Conservation (phyloP, 768 basidiomycete species). For the Sporobolomyces roseus region DNA sequence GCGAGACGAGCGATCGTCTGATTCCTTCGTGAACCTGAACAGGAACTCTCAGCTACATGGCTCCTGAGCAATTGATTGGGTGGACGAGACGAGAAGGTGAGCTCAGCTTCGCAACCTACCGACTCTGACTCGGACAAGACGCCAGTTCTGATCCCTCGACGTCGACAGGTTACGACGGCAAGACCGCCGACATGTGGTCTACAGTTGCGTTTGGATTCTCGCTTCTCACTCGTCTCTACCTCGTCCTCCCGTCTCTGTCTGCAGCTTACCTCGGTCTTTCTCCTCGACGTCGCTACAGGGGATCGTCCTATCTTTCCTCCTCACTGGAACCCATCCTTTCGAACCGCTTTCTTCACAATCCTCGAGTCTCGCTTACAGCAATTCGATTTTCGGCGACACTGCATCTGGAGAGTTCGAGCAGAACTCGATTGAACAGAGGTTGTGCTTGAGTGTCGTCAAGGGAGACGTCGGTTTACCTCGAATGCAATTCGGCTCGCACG, state of each 20-base stretch:
- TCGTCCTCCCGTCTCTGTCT: no score
- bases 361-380: not conserved
- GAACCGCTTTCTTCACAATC: not conserved
- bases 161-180: slow-evolving; percentile 16
- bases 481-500: slow-evolving; percentile 1
- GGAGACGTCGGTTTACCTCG: slow-evolving; percentile 3
- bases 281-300: not conserved
- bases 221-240: no score
- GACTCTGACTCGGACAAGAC: no score
- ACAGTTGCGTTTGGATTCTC: not conserved
- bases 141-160: no score
- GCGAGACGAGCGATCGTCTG: no score
- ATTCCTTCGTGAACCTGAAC: no score
- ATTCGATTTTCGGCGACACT: not conserved
- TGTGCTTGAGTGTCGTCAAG: not conserved
- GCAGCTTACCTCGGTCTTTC: not conserved
- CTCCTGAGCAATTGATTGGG: slow-evolving; percentile 1
- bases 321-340: slow-evolving; percentile 3
- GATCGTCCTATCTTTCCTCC: slow-evolving; percentile 1
- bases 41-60: slow-evolving; percentile 23
- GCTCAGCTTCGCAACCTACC: no score
- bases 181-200: slow-evolving; percentile 9
- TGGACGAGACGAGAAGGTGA: not conserved
- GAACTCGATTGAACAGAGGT: not conserved
- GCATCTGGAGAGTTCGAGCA: slow-evolving; percentile 1